Percentiles rank a stretch among this genome's conserved stretches.
phyloP scores from a whole-genome alignment of 139 green algal species.

The Volvox africanus region DNA sequence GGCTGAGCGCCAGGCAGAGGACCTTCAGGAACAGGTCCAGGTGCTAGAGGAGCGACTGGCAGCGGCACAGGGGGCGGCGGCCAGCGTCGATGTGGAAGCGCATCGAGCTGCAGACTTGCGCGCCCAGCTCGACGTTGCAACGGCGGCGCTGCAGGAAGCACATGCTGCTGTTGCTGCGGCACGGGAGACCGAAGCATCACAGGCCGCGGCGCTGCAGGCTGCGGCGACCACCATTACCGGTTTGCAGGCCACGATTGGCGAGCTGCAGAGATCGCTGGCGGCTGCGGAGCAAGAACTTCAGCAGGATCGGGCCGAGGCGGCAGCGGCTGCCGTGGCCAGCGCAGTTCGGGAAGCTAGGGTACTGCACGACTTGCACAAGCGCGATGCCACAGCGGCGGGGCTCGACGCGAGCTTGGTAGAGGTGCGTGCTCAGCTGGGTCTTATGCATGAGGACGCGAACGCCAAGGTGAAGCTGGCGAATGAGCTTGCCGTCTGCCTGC shows the following conservation, averaged over 20 bases:
- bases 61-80: background rate
- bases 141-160: background rate
- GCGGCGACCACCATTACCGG: background rate
- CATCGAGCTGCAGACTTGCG: background rate
- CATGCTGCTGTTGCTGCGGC: background rate
- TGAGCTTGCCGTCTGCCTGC: background rate
- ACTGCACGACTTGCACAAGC: background rate
- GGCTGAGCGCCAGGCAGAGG: background rate
- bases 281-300: slow-evolving; percentile 11
- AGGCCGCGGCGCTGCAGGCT: background rate
- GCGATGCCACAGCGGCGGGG: too few relatives aligned
- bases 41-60: background rate
- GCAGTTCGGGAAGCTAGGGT: background rate
- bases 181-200: background rate
- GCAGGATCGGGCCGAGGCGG: background rate
- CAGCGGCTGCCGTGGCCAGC: background rate
- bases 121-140: background rate
- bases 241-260: background rate
- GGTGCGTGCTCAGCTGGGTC: background rate
- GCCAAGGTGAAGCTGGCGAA: background rate
- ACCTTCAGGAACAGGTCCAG: background rate
- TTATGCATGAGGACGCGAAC: background rate
- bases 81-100: background rate
- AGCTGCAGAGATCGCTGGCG: background rate
- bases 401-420: background rate